Percentiles rank a stretch among this genome's conserved stretches.
Evolutionary conservation across 2,329 filamentous ascomycete genomes (phyloP).

Genomic region (Stagonosporopsis vannaccii): DNA sequence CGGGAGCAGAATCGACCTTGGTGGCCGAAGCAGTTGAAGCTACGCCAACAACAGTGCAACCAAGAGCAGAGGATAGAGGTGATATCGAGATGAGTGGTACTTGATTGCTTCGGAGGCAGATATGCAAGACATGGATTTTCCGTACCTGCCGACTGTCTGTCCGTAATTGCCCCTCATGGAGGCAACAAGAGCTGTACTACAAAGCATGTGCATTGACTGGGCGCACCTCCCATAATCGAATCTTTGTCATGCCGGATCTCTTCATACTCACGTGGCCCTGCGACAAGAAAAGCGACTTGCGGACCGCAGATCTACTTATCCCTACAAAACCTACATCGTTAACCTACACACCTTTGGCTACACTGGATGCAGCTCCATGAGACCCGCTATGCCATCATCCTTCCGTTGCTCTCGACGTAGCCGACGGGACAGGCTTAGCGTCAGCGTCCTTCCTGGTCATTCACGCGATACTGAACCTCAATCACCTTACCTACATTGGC

Average conservation of each 20-base stretch:
- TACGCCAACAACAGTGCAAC: not conserved
- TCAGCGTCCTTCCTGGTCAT: slow-evolving; percentile 18
- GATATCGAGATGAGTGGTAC: slow-evolving; percentile 10
- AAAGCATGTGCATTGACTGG: not conserved
- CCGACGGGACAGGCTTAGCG: slow-evolving; percentile 14
- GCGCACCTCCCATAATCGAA: not conserved
- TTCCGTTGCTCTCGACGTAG: not conserved
- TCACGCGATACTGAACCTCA: slow-evolving; percentile 7
- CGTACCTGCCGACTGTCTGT: not conserved
- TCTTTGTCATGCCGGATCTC: not conserved
- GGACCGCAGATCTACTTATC: not conserved
- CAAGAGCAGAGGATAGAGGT: not conserved
- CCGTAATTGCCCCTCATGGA: not conserved
- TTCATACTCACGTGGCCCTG: not conserved
- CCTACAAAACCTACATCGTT: not conserved
- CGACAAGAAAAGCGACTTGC: not conserved
- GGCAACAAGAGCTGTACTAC: not conserved
- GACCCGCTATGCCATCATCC: not conserved
- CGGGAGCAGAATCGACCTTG: not conserved
- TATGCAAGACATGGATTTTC: not conserved
- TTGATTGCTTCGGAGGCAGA: not conserved
- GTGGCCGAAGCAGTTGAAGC: not conserved
- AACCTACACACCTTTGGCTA: not conserved
- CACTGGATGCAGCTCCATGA: not conserved
- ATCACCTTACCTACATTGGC: slow-evolving; percentile 12